These are phyloP conservation scores for Ligustrum vulgare DNA, from an alignment of 257 asterid genomes.

Conservation along the genomic window DNA sequence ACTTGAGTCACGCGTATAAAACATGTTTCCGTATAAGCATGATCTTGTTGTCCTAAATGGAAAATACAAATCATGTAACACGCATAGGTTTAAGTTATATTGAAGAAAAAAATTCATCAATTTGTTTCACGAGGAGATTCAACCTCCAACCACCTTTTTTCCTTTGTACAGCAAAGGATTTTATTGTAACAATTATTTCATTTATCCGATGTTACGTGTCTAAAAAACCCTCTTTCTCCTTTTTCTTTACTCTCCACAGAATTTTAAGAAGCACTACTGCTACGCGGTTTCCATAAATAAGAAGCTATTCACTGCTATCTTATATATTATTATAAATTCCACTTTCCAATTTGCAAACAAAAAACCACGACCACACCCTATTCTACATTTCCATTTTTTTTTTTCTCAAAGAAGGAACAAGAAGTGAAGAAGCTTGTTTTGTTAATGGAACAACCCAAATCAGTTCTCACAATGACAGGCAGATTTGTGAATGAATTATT, in stretches of 20 bases:
- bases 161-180: slow-evolving; percentile 39
- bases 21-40: too few relatives aligned
- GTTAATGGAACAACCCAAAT: neutral
- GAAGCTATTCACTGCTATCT: neutral
- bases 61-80: neutral
- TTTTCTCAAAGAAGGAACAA: neutral
- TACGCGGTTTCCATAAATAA: slow-evolving; percentile 18
- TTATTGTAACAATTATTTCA: slow-evolving; percentile 42
- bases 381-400: slow-evolving; percentile 1
- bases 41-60: too few relatives aligned
- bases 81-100: slow-evolving; percentile 18
- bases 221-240: neutral
- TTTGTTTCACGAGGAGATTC: slow-evolving; percentile 48
- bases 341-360: neutral
- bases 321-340: slow-evolving; percentile 26
- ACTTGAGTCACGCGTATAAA: too few relatives aligned
- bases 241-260: slow-evolving; percentile 9
- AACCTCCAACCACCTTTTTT: slow-evolving; percentile 74
- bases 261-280: neutral
- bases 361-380: neutral
- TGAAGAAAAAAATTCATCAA: slow-evolving; percentile 16
- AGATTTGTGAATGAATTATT: slow-evolving; percentile 44
- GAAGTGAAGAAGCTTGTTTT: neutral
- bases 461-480: slow-evolving; percentile 33
- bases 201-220: slow-evolving; percentile 47